Base-by-base conservation (phyloP, 225 moss, liverwort and hornwort species). In the Straminergon stramineum region DNA sequence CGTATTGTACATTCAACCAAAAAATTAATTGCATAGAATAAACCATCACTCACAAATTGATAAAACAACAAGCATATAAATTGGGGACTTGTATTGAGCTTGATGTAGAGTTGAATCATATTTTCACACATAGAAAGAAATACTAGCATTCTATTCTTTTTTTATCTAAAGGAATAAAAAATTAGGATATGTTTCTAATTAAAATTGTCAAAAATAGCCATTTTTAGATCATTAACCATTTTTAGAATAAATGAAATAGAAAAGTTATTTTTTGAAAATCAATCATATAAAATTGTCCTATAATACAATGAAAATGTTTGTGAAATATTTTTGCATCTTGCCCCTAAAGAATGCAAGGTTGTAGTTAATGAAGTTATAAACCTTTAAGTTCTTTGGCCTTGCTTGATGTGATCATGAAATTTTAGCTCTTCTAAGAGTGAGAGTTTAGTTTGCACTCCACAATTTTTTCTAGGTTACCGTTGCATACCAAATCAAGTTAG, bases 61-160 rank as follows among this genome's bases (percentile, higher is more conserved):
- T 35, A 55, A 31, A 76, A 75, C 14, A 53, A 53, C 22, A 35
- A 22, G 8, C 3, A 77, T 22, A 14, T 14, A 53, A 55, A 53
- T 55, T 14, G 5, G 5, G 1, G 7, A 31, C 5, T 22, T 35
- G 12, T 22, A 22, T 0, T 1, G 0, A 1, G 5, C 15, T 22
- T 35, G 5, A 14, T 0, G 35, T 20, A 8, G 13, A 35, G 8
- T 35, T 8, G 3, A 53, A 55, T 77, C 23, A 52, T 34, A 53
- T 4, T 30, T 1, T 34, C 3, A 23, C 8, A 5, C 2, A 34
- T 41, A 75, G 31, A 45, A 74, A 74, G 28, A 45, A 48, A 48
- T 30, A 41, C 15, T 27, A 28, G 30, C 17, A 17, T 5, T 28
- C 17, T 43, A 41, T 39, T 71, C 1, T 41, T 73, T 13, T 10